These are phyloP conservation scores for Nicotiana knightiana DNA, from an alignment of 257 asterid species.

Conservation along the genomic window DNA sequence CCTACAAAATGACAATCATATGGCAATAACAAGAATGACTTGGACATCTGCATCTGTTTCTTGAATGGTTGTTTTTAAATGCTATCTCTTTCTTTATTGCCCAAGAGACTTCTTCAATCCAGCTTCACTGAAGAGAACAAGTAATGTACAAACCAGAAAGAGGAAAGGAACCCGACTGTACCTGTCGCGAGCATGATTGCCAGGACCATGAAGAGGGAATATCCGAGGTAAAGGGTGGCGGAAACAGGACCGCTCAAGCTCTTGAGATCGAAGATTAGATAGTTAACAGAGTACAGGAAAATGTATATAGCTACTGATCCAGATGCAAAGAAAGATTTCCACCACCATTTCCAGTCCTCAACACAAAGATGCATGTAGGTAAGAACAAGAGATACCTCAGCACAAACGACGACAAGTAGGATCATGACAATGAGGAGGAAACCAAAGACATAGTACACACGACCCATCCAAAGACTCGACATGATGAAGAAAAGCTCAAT, in stretches of 20 bases:
- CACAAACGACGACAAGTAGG: constrained; percentile 74
- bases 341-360: constrained; percentile 97
- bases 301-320: constrained; percentile 82
- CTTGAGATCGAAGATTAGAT: constrained; percentile 70
- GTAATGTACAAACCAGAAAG: constrained; percentile 89
- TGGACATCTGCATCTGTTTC: constrained; percentile 14
- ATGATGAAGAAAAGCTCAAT: constrained; percentile 89
- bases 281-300: constrained; percentile 62
- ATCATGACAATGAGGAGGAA: constrained; percentile 60
- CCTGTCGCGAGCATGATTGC: constrained; percentile 92
- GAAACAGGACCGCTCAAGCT: constrained; percentile 83
- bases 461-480: constrained; percentile 94
- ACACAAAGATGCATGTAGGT: constrained; percentile 92
- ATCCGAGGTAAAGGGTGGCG: constrained; percentile 78
- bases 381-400: constrained; percentile 81
- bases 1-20: constrained; percentile 11
- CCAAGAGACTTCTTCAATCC: constrained; percentile 33
- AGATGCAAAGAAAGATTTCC: constrained; percentile 90
- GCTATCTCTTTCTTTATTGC: constrained; percentile 2
- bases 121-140: constrained; percentile 86
- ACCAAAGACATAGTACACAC: constrained; percentile 81
- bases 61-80: constrained; percentile 8
- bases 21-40: constrained; percentile 15
- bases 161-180: constrained; percentile 75
- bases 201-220: constrained; percentile 72